These are phyloP conservation scores for Verticillium zaregamsianum DNA, from an alignment of 2,329 filamentous ascomycete genomes.

Conservation along the genomic window DNA sequence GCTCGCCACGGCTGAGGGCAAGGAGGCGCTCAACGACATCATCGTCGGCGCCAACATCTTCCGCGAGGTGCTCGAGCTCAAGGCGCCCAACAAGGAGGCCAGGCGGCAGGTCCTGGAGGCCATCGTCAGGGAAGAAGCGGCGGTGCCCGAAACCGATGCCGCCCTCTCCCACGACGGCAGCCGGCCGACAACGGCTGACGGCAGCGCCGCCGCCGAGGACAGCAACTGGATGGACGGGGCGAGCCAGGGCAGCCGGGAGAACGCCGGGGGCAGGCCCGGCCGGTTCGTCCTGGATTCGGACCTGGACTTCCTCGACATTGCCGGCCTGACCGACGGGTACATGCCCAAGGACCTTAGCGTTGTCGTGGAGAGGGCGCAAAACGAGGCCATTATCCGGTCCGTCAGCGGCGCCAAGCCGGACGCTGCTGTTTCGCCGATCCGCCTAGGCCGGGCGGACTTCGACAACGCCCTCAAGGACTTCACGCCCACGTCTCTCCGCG, in stretches of 20 bases:
- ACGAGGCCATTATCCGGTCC: conserved; percentile 85
- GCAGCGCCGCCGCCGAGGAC: conserved; percentile 47
- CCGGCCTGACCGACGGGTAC: conserved; percentile 92
- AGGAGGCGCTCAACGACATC: conserved; percentile 87
- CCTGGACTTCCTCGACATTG: conserved; percentile 88
- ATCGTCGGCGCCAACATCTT: conserved; percentile 90
- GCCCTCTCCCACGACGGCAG: conserved; percentile 37
- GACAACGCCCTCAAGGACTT: conserved; percentile 83
- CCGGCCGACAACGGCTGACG: conserved; percentile 53
- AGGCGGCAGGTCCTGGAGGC: conserved; percentile 79
- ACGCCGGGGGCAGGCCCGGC: conserved; percentile 32
- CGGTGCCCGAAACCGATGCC: conserved; percentile 29
- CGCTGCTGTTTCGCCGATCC: conserved; percentile 45
- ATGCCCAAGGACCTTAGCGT: conserved; percentile 93
- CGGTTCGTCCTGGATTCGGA: conserved; percentile 71
- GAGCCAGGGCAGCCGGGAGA: conserved; percentile 48
- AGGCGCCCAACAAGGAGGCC: conserved; percentile 89
- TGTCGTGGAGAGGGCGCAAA: conserved; percentile 80
- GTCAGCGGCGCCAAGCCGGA: conserved; percentile 52
- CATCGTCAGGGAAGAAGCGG: conserved; percentile 57
- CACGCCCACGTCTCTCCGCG: conserved; percentile 89
- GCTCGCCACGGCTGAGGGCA: conserved; percentile 85
- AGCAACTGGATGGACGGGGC: conserved; percentile 73
- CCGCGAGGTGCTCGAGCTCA: conserved; percentile 82
- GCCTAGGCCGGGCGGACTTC: conserved; percentile 72